Evolutionary conservation across 2,329 filamentous ascomycete genomes (phyloP), one percentile per base, ranked within the genome.

Genomic region (Hymenoscyphus repandus): DNA sequence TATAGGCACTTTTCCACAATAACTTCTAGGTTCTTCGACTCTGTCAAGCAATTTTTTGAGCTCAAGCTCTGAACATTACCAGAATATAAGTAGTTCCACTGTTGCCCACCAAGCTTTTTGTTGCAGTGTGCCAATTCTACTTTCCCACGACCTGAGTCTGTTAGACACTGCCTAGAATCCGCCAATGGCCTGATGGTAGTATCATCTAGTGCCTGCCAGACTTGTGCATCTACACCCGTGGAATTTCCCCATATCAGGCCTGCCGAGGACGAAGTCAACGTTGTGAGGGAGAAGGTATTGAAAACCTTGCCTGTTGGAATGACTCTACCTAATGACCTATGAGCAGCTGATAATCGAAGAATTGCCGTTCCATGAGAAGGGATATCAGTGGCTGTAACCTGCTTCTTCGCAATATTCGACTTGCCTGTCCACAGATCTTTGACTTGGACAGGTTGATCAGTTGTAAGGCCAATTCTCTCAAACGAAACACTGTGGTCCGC

Each of bases 251-350:
- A 75, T 0, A 32, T 58, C 5, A 73, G 57, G 4, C 41, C 31
- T 20, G 45, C 43, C 12, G 15, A 37, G 13, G 55, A 52, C 7
- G 52, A 37, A 4, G 71, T 71, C 32, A 77, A 62, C 52, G 72
- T 74, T 30, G 68, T 67, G 9, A 70, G 61, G 1, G 72, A 73
- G 18, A 67, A 70, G 0, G 74, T 75, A 56, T 77, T 76, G 62
- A 77, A 75, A 44, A 77, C 70, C 58, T 73, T 68, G 4, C 74
- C 75, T 0, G 73, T 77, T 0, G 74, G 72, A 31, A 41, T 56
- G 31, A 55, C 39, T 9, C 41, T 32, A n/a, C 30, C 45, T 10
- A 53, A 44, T 22, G 45, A 11, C 2, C 38, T 43, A 7, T 65
- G 67, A 9, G 66, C 58, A 17, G 56, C 55, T 5, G 69, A 67